Percentiles rank a stretch among this genome's conserved stretches.
These are phyloP conservation scores for Globisporangium sylvaticum DNA, from an alignment of 352 stramenopile genomes.

Conservation along the genomic window DNA sequence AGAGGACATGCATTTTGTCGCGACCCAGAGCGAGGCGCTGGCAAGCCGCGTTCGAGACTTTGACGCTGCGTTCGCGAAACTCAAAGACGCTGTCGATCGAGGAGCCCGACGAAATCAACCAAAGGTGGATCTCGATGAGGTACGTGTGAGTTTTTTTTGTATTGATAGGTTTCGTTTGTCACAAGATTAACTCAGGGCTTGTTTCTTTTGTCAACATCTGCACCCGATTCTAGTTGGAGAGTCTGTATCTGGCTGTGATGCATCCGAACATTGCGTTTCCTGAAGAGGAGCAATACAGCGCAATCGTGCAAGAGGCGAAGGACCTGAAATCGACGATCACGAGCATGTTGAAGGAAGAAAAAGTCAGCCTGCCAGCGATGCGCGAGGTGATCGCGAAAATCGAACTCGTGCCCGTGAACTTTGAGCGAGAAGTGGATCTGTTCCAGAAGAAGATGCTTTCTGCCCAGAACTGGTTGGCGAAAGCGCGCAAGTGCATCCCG, in stretches of 20 bases:
- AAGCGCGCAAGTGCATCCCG: conserved; percentile 83
- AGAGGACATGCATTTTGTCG: conserved; percentile 52
- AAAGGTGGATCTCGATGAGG: conserved; percentile 56
- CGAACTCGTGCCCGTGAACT: conserved; percentile 84
- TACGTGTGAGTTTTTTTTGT: conserved; percentile 13
- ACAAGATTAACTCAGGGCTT: background rate
- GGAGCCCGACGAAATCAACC: conserved; percentile 59
- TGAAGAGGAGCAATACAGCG: conserved; percentile 44
- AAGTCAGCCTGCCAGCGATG: conserved; percentile 79
- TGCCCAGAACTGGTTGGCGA: conserved; percentile 81
- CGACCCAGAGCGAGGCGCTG: conserved; percentile 33
- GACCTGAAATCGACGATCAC: conserved; percentile 60
- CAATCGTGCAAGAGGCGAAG: conserved; percentile 58
- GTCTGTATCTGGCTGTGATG: conserved; percentile 39
- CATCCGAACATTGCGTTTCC: conserved; percentile 53
- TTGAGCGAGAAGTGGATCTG: conserved; percentile 68
- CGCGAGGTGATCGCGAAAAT: conserved; percentile 77
- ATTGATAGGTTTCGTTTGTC: background rate
- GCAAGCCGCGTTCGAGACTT: conserved; percentile 44
- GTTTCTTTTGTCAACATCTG: background rate
- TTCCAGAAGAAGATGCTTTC: conserved; percentile 86
- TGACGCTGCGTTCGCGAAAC: conserved; percentile 44
- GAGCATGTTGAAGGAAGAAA: conserved; percentile 68
- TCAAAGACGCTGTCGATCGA: conserved; percentile 67
- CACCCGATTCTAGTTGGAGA: conserved; percentile 26